A percentile compares a stretch with the other conserved stretches of the same genome.
These are phyloP conservation scores for Penicillium sp. DNA, from an alignment of 2,329 filamentous ascomycete species.

Conservation along the genomic window DNA sequence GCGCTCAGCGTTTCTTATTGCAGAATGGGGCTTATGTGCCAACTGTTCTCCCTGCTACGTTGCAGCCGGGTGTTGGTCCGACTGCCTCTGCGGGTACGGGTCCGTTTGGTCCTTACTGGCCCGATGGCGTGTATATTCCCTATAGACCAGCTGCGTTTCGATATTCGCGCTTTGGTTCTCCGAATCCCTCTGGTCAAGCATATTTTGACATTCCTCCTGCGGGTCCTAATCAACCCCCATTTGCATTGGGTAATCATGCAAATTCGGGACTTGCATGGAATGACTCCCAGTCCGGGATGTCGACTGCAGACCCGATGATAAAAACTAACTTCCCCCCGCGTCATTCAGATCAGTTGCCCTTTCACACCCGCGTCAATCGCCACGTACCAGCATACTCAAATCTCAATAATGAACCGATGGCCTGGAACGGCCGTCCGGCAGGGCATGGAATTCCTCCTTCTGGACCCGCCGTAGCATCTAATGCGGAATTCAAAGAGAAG, in stretches of 20 bases:
- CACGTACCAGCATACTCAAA: background rate
- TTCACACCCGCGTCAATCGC: slow-evolving; percentile 7
- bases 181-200: slow-evolving; percentile 20
- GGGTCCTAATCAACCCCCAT: slow-evolving; percentile 24
- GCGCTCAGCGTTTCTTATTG: slow-evolving; percentile 37
- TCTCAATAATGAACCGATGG: slow-evolving; percentile 19
- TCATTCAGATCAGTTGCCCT: slow-evolving; percentile 32
- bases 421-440: slow-evolving; percentile 24
- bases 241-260: slow-evolving; percentile 23
- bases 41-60: slow-evolving; percentile 54
- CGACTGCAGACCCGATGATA: slow-evolving; percentile 26
- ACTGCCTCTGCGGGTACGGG: slow-evolving; percentile 54
- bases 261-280: slow-evolving; percentile 32
- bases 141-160: slow-evolving; percentile 55
- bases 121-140: slow-evolving; percentile 56
- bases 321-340: slow-evolving; percentile 37
- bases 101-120: slow-evolving; percentile 58
- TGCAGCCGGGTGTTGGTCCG: slow-evolving; percentile 53
- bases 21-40: slow-evolving; percentile 50
- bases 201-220: slow-evolving; percentile 30
- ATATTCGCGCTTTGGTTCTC: slow-evolving; percentile 45
- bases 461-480: slow-evolving; percentile 25
- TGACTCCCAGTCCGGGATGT: slow-evolving; percentile 23
- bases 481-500: slow-evolving; percentile 60
- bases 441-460: slow-evolving; percentile 21